Percentiles rank a stretch among this genome's conserved stretches.
Evolutionary conservation across 352 stramenopile species (phyloP).

Genomic region (Globisporangium iwayamae): DNA sequence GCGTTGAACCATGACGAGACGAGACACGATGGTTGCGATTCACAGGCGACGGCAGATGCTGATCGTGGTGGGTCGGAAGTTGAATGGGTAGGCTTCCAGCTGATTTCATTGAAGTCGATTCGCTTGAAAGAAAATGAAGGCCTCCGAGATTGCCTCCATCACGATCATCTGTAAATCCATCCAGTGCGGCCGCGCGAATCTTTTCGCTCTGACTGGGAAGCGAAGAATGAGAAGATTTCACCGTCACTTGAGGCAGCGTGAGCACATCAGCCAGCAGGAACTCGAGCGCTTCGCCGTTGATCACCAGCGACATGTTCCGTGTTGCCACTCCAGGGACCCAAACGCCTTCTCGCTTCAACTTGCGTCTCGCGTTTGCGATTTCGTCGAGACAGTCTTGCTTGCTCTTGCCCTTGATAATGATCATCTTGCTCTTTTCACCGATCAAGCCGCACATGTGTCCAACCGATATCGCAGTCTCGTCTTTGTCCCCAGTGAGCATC

Average conservation of each 20-base stretch:
- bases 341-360: slow-evolving; percentile 73
- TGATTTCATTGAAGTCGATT: slow-evolving; percentile 54
- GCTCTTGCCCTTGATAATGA: slow-evolving; percentile 81
- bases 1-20: slow-evolving; percentile 39
- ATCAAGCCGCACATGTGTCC: slow-evolving; percentile 94
- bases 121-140: slow-evolving; percentile 22
- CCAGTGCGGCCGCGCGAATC: slow-evolving; percentile 15
- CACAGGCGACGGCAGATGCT: slow-evolving; percentile 5
- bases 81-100: slow-evolving; percentile 36
- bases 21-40: slow-evolving; percentile 18
- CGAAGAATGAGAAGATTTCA: background rate
- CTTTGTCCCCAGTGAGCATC: slow-evolving; percentile 99
- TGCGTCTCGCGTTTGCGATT: slow-evolving; percentile 66
- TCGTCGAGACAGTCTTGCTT: slow-evolving; percentile 80
- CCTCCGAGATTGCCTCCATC: slow-evolving; percentile 3
- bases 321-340: slow-evolving; percentile 75
- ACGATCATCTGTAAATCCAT: slow-evolving; percentile 26
- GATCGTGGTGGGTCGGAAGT: slow-evolving; percentile 11
- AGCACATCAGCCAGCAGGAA: slow-evolving; percentile 51
- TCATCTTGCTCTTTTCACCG: slow-evolving; percentile 68
- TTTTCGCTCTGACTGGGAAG: slow-evolving; percentile 14
- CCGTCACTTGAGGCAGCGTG: slow-evolving; percentile 7
- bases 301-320: slow-evolving; percentile 73
- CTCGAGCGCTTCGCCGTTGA: slow-evolving; percentile 81
- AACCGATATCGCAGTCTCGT: slow-evolving; percentile 99